Percentiles rank a stretch among this genome's conserved stretches.
These are phyloP conservation scores for Cladophialophora bantiana DNA, from an alignment of 2,329 filamentous ascomycete species.

Conservation along the genomic window DNA sequence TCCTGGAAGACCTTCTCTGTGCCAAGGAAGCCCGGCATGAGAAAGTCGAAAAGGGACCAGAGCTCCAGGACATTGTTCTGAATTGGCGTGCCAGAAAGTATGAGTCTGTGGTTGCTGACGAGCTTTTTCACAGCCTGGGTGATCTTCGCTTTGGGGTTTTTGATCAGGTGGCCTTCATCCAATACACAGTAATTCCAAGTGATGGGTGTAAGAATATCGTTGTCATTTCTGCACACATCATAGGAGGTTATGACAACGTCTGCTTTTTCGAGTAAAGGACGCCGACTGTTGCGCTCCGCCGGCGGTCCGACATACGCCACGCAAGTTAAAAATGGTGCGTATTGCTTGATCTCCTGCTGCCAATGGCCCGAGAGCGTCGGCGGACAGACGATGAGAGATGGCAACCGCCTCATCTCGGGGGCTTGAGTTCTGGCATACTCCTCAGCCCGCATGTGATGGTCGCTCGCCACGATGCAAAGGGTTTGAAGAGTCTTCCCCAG, in stretches of 20 bases:
- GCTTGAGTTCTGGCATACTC: slow-evolving; percentile 85
- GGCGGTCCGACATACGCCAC: slow-evolving; percentile 92
- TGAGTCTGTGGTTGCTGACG: slow-evolving; percentile 89
- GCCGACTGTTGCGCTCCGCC: slow-evolving; percentile 75
- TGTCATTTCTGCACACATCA: slow-evolving; percentile 95
- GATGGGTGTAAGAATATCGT: slow-evolving; percentile 79
- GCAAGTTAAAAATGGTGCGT: slow-evolving; percentile 90
- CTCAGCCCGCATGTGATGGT: slow-evolving; percentile 91
- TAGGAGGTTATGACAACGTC: slow-evolving; percentile 98
- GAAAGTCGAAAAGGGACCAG: slow-evolving; percentile 97
- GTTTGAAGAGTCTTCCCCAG: slow-evolving; percentile 97
- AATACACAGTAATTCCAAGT: slow-evolving; percentile 98
- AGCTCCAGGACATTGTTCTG: slow-evolving; percentile 97
- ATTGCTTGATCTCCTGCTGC: slow-evolving; percentile 96
- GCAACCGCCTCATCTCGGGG: slow-evolving; percentile 77
- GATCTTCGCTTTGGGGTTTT: slow-evolving; percentile 97
- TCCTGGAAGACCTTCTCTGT: slow-evolving; percentile 97
- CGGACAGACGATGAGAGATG: slow-evolving; percentile 93
- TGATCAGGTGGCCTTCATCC: slow-evolving; percentile 97
- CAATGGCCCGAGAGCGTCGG: slow-evolving; percentile 96
- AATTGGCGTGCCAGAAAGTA: slow-evolving; percentile 94
- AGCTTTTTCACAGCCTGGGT: slow-evolving; percentile 90
- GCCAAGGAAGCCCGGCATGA: slow-evolving; percentile 98
- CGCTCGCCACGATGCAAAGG: slow-evolving; percentile 95
- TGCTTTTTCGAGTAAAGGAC: slow-evolving; percentile 73